Evolutionary conservation across 2,329 filamentous ascomycete genomes (phyloP).

Genomic region (Botrytis deweyae): DNA sequence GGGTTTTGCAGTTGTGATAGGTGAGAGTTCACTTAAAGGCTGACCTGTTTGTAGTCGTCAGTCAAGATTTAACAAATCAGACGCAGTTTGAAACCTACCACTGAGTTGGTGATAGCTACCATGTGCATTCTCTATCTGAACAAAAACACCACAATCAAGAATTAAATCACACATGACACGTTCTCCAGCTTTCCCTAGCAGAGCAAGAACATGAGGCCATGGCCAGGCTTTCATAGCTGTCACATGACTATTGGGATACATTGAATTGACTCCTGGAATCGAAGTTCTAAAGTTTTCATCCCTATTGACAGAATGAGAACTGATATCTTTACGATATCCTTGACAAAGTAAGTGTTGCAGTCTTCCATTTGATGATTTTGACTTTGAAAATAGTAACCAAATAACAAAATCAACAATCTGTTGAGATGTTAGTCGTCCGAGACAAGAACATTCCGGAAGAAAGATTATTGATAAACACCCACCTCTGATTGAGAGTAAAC

Average conservation of each 20-base stretch:
- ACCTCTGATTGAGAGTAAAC: conserved; percentile 65
- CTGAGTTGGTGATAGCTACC: conserved; percentile 77
- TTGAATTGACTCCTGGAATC: conserved; percentile 65
- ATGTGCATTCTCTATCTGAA: conserved; percentile 55
- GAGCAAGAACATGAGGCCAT: conserved; percentile 72
- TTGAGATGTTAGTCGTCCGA: conserved; percentile 11
- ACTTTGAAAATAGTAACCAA: conserved; percentile 70
- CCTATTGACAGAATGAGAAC: conserved; percentile 27
- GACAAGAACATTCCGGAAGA: conserved; percentile 21
- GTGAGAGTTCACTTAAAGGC: conserved; percentile 35
- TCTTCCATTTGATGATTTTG: conserved; percentile 47
- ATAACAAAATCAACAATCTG: conserved; percentile 77
- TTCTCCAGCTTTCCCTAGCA: conserved; percentile 75
- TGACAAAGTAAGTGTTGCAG: conserved; percentile 79
- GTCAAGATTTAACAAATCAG: conserved; percentile 16
- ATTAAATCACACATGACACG: conserved; percentile 75
- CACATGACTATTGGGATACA: conserved; percentile 69
- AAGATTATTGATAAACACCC: conserved; percentile 33
- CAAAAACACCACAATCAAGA: conserved; percentile 74
- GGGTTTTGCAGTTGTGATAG: conserved; percentile 22
- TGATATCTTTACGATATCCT: conserved; percentile 63
- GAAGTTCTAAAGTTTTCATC: conserved; percentile 41
- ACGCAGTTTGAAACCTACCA: conserved; percentile 51
- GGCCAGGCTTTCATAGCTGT: conserved; percentile 63
- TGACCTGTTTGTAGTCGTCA: conserved; percentile 30